Base-by-base conservation (phyloP, 257 asterid genomes). In the Eucommia ulmoides region DNA sequence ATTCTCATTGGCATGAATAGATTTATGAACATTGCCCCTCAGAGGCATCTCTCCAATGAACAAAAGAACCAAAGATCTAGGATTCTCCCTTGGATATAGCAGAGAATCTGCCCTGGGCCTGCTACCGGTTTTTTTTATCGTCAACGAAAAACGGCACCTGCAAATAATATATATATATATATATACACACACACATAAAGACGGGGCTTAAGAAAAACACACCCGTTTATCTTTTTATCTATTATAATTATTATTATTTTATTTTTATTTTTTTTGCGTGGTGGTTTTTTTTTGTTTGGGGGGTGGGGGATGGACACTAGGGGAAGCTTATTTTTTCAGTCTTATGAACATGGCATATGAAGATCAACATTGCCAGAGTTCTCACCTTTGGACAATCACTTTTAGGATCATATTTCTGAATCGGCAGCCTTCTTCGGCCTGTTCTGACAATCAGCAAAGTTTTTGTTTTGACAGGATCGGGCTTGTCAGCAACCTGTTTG, bases 121-220 rank as follows among this genome's bases (percentile, higher is more conserved):
- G 33, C 63, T 57, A 33, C 29, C 41, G 29, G 46, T n/a, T 2
- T n/a, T 55, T 33, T 49, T 56, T 72, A 25, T 62, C 60, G 44
- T 47, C 46, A 38, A 21, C 47, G 25, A 55, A 58, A 54, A 71
- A 71, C 1, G 70, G 56, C 22, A 62, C 64, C 73, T 66, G 63
- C 8, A 35, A 23, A 23, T 17, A 35, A 35, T 0, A 35, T 3
- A 10, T 9, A 35, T 10, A 11, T 17, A 35, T n/a, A n/a, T n/a
- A n/a, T n/a, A n/a, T n/a, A n/a, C n/a, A n/a, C n/a, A n/a, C n/a
- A n/a, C n/a, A 35, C 44, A 35, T 5, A 2, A 35, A 10, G 11
- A 35, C 38, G 12, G 12, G 12, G 12, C 12, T 26, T 26, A 12
- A 26, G 38, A 26, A 26, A 4, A 26, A 4, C 12, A 6, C 12